Evolutionary conservation across 2,329 filamentous ascomycete species (phyloP).

Genomic region (Sclerotinia borealis): DNA sequence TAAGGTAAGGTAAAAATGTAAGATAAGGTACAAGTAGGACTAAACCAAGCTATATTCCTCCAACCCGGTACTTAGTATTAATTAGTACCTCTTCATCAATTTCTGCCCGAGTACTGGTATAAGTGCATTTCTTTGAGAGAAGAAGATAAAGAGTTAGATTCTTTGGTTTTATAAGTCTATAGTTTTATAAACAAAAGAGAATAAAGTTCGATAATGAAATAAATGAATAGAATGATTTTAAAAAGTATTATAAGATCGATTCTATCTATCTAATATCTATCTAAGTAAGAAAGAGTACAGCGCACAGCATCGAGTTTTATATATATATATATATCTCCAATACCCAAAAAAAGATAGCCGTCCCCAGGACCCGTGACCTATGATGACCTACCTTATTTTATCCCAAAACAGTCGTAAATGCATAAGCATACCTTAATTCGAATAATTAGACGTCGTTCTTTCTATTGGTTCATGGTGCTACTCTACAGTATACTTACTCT

Average conservation of each 20-base stretch:
- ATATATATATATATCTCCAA: too few relatives aligned
- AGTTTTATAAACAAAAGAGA: neutral
- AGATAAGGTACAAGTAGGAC: neutral
- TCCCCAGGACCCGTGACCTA: slow-evolving; percentile 1
- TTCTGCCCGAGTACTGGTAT: neutral
- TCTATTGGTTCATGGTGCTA: neutral
- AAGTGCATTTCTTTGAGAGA: neutral
- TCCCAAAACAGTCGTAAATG: slow-evolving; percentile 1
- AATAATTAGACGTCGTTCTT: neutral
- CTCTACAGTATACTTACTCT: too few relatives aligned
- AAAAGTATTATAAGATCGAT: slow-evolving; percentile 12
- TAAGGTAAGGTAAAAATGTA: neutral
- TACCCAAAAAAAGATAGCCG: neutral
- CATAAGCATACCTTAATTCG: slow-evolving; percentile 7
- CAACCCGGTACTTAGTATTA: neutral
- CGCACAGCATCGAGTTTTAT: too few relatives aligned
- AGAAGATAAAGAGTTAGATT: neutral
- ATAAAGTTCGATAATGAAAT: neutral
- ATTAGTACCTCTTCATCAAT: neutral
- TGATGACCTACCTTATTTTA: neutral
- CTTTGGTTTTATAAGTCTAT: neutral
- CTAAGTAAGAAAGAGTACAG: too few relatives aligned
- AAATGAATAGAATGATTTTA: too few relatives aligned
- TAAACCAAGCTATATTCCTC: neutral
- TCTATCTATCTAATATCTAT: too few relatives aligned